Conservation (phyloP, 768 basidiomycete species). For the Psilocybe cubensis region DNA sequence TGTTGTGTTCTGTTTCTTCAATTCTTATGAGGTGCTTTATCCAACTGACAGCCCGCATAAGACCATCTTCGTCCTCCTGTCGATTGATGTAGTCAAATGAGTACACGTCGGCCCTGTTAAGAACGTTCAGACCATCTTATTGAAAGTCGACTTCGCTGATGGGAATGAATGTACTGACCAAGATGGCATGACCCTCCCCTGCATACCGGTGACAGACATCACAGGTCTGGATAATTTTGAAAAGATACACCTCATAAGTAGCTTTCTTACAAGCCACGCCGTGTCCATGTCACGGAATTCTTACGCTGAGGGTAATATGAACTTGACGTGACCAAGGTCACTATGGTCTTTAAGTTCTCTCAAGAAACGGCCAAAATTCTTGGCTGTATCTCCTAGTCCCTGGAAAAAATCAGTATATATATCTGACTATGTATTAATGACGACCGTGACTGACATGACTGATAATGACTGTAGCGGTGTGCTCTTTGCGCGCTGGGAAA, state of each 20-base stretch:
- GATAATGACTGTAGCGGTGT: conserved; percentile 87
- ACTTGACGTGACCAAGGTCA: conserved; percentile 74
- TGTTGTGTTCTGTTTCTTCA: conserved; percentile 57
- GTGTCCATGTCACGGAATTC: conserved; percentile 23
- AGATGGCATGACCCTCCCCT: conserved; percentile 66
- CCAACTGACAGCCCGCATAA: conserved; percentile 50
- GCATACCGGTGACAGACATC: conserved; percentile 70
- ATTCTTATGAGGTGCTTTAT: conserved; percentile 61
- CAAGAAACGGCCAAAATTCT: conserved; percentile 74
- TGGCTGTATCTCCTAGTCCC: conserved; percentile 77
- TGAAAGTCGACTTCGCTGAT: neutral
- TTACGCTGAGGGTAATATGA: conserved; percentile 83
- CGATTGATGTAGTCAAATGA: conserved; percentile 46
- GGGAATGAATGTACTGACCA: conserved; percentile 49
- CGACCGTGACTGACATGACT: conserved; percentile 63
- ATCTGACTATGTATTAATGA: neutral
- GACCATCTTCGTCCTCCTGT: conserved; percentile 59
- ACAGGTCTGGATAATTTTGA: conserved; percentile 32
- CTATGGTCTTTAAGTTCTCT: conserved; percentile 55
- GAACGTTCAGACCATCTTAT: neutral
- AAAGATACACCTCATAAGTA: no score
- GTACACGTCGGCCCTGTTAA: conserved; percentile 57
- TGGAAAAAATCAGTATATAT: conserved; percentile 25
- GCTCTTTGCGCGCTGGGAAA: conserved; percentile 56
- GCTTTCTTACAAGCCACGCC: neutral